A percentile compares a stretch with the other conserved stretches of the same genome.
Conservation (phyloP, 208 protist genomes). For the Crithidia brevicula region DNA sequence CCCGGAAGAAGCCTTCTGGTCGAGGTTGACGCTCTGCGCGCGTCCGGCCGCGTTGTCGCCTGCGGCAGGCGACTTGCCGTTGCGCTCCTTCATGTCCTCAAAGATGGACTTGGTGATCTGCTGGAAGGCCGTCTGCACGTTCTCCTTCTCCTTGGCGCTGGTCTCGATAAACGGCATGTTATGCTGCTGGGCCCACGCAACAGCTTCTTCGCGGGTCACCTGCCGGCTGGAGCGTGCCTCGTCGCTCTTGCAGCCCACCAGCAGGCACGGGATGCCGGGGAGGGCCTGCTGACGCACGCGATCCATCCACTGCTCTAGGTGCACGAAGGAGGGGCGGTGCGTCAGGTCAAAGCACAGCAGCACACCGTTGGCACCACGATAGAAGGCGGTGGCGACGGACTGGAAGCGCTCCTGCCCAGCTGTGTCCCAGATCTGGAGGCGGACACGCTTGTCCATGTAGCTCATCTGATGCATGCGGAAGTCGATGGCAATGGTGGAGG, state of each 20-base stretch:
- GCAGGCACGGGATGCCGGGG: constrained; percentile 93
- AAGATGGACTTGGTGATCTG: constrained; percentile 91
- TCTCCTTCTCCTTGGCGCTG: constrained; percentile 93
- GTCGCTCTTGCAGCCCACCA: constrained; percentile 97
- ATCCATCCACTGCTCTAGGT: constrained; percentile 98
- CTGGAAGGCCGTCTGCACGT: constrained; percentile 93
- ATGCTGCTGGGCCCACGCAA: constrained; percentile 82
- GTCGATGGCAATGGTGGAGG: constrained; percentile 90
- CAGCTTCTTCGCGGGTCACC: constrained; percentile 88
- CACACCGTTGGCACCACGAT: constrained; percentile 93
- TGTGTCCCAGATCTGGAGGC: constrained; percentile 93
- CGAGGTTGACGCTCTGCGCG: constrained; percentile 69
- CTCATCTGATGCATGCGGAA: constrained; percentile 92
- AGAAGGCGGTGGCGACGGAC: constrained; percentile 93
- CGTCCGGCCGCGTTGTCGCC: constrained; percentile 49
- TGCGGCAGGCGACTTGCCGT: constrained; percentile 44
- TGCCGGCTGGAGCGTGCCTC: constrained; percentile 86
- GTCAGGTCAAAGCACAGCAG: constrained; percentile 98
- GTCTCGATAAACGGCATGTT: constrained; percentile 92
- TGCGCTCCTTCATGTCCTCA: constrained; percentile 89
- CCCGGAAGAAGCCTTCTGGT: background rate
- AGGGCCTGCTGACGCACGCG: constrained; percentile 93
- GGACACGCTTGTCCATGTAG: constrained; percentile 92
- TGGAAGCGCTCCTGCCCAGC: constrained; percentile 93
- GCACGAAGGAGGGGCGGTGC: constrained; percentile 95